These are phyloP conservation scores for Phaseolus lunatus DNA, from an alignment of 306 rosid species.

Conservation along the genomic window DNA sequence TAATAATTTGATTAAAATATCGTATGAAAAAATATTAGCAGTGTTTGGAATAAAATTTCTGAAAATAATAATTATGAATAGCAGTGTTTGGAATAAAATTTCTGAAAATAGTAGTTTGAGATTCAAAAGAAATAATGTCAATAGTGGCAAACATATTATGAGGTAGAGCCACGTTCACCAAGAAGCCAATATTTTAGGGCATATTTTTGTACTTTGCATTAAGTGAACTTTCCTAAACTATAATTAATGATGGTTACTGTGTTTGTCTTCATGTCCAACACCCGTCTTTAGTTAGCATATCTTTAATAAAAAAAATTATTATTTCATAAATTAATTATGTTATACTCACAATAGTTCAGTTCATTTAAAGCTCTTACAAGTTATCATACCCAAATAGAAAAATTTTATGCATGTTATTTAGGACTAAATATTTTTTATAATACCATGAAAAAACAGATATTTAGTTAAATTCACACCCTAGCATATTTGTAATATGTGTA, in stretches of 20 bases:
- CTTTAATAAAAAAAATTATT: slow-evolving; percentile 23
- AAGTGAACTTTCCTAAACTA: slow-evolving; percentile 31
- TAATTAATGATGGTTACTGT: slow-evolving; percentile 24
- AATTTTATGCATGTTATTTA: too few species aligned
- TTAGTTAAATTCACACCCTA: too few species aligned
- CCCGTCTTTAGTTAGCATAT: slow-evolving; percentile 2
- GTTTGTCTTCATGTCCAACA: slow-evolving; percentile 17
- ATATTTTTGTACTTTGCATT: slow-evolving; percentile 12
- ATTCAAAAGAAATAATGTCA: slow-evolving; percentile 25
- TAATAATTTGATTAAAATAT: too few species aligned
- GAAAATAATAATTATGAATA: background rate
- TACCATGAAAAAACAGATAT: too few species aligned
- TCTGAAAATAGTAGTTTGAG: background rate
- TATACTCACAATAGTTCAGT: background rate
- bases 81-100: slow-evolving; percentile 5
- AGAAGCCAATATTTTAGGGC: slow-evolving; percentile 34
- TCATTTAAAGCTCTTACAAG: background rate
- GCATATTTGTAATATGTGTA: too few species aligned
- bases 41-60: too few species aligned
- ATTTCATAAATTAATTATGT: background rate
- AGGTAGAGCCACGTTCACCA: slow-evolving; percentile 47
- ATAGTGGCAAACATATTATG: slow-evolving; percentile 40
- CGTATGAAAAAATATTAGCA: too few species aligned
- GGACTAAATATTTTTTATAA: too few species aligned
- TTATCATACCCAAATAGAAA: background rate